Base-by-base conservation (phyloP, 495 filamentous ascomycete genomes). In the Podospora comata region DNA sequence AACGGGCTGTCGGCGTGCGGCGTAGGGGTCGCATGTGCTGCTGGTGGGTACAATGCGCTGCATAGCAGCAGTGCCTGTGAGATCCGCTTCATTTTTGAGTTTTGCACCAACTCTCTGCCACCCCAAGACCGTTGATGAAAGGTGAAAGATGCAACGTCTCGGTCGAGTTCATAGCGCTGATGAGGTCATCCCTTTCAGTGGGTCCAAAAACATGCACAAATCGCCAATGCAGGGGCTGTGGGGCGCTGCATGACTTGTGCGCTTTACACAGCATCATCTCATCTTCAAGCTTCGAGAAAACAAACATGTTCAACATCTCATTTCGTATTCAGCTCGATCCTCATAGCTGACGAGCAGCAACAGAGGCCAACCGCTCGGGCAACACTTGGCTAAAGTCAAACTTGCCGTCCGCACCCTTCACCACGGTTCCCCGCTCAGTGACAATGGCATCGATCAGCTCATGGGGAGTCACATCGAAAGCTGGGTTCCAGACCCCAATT, bases 401-500 rank as follows among this genome's bases (percentile, higher is more conserved):
- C 27, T 74, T 78, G n/a, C 90, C 93, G 65, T 90, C 84, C n/a
- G 75, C 69, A 28, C 83, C 86, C 79, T 92, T 95, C 73, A 93
- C 89, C 11, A 92, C 88, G 18, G 96, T 91, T 4, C 95, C 94
- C 66, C 90, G 86, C 80, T 99, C 95, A 0, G 95, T 98, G 64
- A 97, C 90, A 71, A 99, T 91, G 6, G 90, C 94, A 80, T 98
- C 96, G 68, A 99, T 97, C 30, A 97, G 81, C 58, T 84, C 83
- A 34, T 89, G 82, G 0, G 95, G 94, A 2, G 95, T 98, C 30
- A 99, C 90, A 76, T 99, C 95, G 73, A 99, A 99, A 20, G 93
- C 90, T 30, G 96, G 95, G 74, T 99, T 99, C 92, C 94, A 99
- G 23, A 97, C 92, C 58, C 82, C 81, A 58, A 97, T 95, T 2